Evolutionary conservation across 2,329 filamentous ascomycete species (phyloP).

Genomic region (Westerdykella sp.): DNA sequence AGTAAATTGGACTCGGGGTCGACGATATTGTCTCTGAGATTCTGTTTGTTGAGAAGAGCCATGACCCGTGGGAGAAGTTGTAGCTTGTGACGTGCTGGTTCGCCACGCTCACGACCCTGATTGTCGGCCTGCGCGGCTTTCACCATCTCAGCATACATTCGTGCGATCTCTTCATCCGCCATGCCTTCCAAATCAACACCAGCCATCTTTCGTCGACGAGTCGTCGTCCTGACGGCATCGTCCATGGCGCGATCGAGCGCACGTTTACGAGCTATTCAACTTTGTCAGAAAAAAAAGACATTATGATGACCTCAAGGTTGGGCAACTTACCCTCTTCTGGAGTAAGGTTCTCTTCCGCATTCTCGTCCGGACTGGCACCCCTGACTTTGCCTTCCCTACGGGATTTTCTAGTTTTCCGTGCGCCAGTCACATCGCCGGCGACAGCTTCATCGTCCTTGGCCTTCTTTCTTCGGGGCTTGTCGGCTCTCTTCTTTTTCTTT

Average conservation of each 20-base stretch:
- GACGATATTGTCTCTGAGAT: slow-evolving; percentile 74
- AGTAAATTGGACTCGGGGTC: slow-evolving; percentile 94
- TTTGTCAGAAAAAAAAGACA: not conserved
- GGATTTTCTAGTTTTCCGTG: slow-evolving; percentile 49
- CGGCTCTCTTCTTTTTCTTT: slow-evolving; percentile 63
- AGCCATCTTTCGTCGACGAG: slow-evolving; percentile 65
- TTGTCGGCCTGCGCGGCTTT: slow-evolving; percentile 83
- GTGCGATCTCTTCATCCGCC: slow-evolving; percentile 82
- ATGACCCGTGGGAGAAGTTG: slow-evolving; percentile 90
- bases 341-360: slow-evolving; percentile 71
- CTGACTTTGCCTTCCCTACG: slow-evolving; percentile 34
- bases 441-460: slow-evolving; percentile 42
- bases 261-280: slow-evolving; percentile 56
- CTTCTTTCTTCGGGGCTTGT: slow-evolving; percentile 49
- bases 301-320: not conserved
- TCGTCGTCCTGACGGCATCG: slow-evolving; percentile 77
- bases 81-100: slow-evolving; percentile 86
- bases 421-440: slow-evolving; percentile 49
- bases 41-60: slow-evolving; percentile 81
- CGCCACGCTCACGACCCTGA: slow-evolving; percentile 66
- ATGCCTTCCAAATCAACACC: slow-evolving; percentile 88
- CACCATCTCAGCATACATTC: slow-evolving; percentile 85
- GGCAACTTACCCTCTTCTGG: slow-evolving; percentile 69
- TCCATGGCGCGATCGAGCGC: slow-evolving; percentile 85
- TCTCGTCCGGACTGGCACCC: slow-evolving; percentile 47